Percentiles rank a stretch among this genome's conserved stretches.
phyloP scores from a whole-genome alignment of 108 stramenopile genomes.

The Nannochloropsis gaditana region DNA sequence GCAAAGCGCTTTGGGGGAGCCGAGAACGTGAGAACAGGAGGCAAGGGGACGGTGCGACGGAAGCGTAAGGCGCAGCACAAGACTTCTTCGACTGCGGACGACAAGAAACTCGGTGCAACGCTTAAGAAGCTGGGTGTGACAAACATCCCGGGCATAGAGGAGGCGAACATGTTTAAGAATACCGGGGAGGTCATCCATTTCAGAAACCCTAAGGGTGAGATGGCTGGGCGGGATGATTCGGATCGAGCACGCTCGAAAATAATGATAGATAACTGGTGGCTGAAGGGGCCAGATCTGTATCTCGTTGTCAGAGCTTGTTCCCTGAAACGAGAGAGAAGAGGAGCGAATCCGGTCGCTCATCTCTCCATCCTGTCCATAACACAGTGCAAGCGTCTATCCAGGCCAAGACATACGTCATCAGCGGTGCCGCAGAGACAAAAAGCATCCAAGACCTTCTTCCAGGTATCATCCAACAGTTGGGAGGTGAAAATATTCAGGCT shows the following conservation, averaged over 20 bases:
- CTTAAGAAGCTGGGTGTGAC: conserved; percentile 94
- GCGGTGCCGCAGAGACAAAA: conserved; percentile 81
- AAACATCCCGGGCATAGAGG: conserved; percentile 94
- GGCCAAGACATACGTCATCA: conserved; percentile 95
- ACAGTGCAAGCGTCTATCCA: conserved; percentile 90
- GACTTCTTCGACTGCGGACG: conserved; percentile 72
- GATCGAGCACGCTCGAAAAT: too few species aligned
- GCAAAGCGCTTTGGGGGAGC: conserved; percentile 42
- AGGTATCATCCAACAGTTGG: conserved; percentile 86
- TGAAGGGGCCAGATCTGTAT: too few species aligned
- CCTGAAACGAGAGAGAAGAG: background rate
- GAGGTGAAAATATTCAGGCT: conserved; percentile 69
- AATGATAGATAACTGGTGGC: too few species aligned
- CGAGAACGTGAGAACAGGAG: conserved; percentile 62
- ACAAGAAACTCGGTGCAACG: conserved; percentile 80
- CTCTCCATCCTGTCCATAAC: background rate
- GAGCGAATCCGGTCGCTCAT: background rate
- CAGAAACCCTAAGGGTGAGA: conserved; percentile 63
- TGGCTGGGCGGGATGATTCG: background rate
- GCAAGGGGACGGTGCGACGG: conserved; percentile 81
- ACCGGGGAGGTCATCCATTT: conserved; percentile 96
- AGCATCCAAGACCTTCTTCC: conserved; percentile 85
- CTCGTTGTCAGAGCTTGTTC: background rate
- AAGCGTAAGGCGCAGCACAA: conserved; percentile 85
- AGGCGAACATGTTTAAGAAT: conserved; percentile 96